phyloP scores from a whole-genome alignment of 495 filamentous ascomycete species.

The Tetracladium marchalianum region DNA sequence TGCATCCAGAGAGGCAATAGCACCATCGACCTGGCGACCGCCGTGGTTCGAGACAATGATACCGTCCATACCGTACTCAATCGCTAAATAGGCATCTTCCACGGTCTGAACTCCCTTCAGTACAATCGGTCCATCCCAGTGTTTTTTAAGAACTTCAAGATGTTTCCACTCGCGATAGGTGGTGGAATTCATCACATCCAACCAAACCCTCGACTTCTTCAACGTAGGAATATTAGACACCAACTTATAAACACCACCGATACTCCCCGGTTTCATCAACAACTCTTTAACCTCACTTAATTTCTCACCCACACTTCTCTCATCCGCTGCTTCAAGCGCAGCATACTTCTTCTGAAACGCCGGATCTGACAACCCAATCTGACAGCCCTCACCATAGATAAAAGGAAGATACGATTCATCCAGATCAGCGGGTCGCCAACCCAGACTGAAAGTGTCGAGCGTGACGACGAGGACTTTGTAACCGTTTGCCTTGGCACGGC shows the following conservation, averaged over 20 bases:
- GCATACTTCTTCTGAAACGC: constrained; percentile 48
- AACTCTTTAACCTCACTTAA: too few species aligned
- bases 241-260: too few species aligned
- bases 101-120: constrained; percentile 93
- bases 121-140: constrained; percentile 75
- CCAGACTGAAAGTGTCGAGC: constrained; percentile 48
- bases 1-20: constrained; percentile 51
- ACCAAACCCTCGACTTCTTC: constrained; percentile 30
- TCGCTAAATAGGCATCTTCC: constrained; percentile 80
- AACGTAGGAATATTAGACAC: neutral
- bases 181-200: constrained; percentile 37
- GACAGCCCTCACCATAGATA: constrained; percentile 35
- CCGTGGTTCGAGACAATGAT: constrained; percentile 76
- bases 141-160: constrained; percentile 39
- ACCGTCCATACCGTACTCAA: constrained; percentile 76
- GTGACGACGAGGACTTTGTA: constrained; percentile 51
- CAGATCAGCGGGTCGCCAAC: constrained; percentile 55
- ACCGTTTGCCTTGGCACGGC: constrained; percentile 49
- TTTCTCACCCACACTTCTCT: too few species aligned
- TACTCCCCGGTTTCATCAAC: too few species aligned
- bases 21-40: constrained; percentile 54
- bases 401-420: constrained; percentile 51
- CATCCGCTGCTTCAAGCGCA: constrained; percentile 16
- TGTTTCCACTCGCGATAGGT: constrained; percentile 48
- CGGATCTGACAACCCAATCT: constrained; percentile 46